Base-by-base conservation (phyloP, 1,284 basidiomycete genomes). In the Singerocomus inundabilis region DNA sequence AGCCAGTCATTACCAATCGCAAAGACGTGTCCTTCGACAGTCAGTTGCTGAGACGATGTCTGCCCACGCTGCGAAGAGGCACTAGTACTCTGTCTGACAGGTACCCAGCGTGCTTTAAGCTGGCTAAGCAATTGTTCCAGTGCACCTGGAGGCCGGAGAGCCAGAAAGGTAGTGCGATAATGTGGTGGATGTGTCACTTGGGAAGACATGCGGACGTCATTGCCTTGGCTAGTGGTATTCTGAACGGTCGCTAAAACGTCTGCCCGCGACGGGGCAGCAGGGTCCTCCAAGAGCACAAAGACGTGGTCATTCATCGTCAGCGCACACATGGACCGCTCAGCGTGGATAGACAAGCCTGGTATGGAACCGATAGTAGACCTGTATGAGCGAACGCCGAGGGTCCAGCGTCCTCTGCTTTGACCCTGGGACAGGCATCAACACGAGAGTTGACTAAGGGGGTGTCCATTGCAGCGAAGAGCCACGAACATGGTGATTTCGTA, bases 1-100 rank as follows among this genome's bases (percentile, higher is more conserved):
- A 88, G 69, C 85, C 88, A 91, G 62, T 91, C 88, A 39, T 72
- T 82, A 1, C 88, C 88, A 46, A 91, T 87, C 18, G 79, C 68
- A 60, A 81, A 89, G 15, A 87, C 73, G 45, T 75, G 69, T 0
- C 88, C 88, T 43, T 90, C 87, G 29, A 91, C 79, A 13, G 71
- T 68, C 11, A 91, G 68, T 54, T 88, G 88, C 43, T 82, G 81
- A 26, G 80, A 79, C 26, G 72, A 68, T 0, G 75, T 62, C 58
- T 80, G 79, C 21, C 72, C 73, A 56, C 76, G 74, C 54, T 77
- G 76, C 30, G 70, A 57, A 4, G 64, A 59, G 25, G 63, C 67
- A n/a, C 69, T 60, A 8, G 69, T 66, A 18, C 75, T 68, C 58
- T 85, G 83, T 52, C 85, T 76, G 9, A 84, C 84, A 16, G 87